Evolutionary conservation across 371 early-diverging fungal species (phyloP), one percentile per base, ranked within the genome.

Genomic region (Dinochytrium kinnereticum): DNA sequence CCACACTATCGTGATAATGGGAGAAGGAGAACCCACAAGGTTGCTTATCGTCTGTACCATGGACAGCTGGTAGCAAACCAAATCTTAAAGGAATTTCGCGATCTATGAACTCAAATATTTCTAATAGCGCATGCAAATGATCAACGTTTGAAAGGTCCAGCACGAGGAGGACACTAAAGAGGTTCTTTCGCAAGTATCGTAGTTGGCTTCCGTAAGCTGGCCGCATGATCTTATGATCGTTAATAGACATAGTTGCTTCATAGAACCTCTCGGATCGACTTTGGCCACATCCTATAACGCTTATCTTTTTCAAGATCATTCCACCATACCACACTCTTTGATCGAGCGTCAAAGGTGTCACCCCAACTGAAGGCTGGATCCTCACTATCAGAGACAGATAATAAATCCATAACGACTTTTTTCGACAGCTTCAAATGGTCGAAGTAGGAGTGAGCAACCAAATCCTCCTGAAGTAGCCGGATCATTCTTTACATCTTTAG

Each of bases 281-380:
- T 71, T 0, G 91, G 87, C 93, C 94, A 96, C 28, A 74, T 71
- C 15, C 81, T 72, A 81, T 96, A 98, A 17, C 91, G 85, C 0
- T 78, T 76, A 70, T 98, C 98, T 28, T 83, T 90, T 73, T 93
- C 95, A 24, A 98, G 75, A 79, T 98, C 94, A 75, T 97, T 98
- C 84, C 92, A 86, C 97, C 97, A 98, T 19, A 88, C 59, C 15
- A 94, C 81, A 21, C 84, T 66, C 19, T 80, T 83, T 24, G 66
- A 91, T n/a, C 95, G 92, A 28, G 93, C 90, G 79, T 96, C 96
- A 76, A 92, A 95, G 0, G 89, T 78, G 3, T 87, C 88, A 1
- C 84, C 82, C 79, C 82, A 73, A 73, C 82, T n/a, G 13, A 74
- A 64, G 10, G 78, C 76, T 1, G 49, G 57, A 0, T 80, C 59